Conservation (phyloP, 192 early-diverging fungal genomes). For the Linnemannia hyalina region DNA sequence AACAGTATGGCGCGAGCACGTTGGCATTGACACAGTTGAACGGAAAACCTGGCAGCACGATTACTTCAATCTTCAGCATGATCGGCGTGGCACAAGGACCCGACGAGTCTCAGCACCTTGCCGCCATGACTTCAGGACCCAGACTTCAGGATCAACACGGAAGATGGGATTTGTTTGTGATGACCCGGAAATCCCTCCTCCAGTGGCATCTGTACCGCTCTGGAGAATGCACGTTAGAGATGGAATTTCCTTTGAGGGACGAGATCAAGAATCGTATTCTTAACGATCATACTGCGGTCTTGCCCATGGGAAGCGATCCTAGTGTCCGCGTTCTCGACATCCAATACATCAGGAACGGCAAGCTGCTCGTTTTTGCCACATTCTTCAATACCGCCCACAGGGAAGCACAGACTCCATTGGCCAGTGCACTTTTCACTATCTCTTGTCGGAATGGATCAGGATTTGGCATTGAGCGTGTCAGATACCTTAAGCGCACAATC, state of each 20-base stretch:
- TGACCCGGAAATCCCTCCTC: slow-evolving; percentile 38
- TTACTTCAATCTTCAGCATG: slow-evolving; percentile 41
- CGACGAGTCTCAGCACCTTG: slow-evolving; percentile 37
- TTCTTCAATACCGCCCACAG: slow-evolving; percentile 31
- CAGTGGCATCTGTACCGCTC: slow-evolving; percentile 42
- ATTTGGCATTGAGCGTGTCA: slow-evolving; percentile 39
- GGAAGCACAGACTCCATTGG: slow-evolving; percentile 14
- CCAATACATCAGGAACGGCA: slow-evolving; percentile 42
- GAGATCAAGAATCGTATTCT: slow-evolving; percentile 33
- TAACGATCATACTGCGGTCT: slow-evolving; percentile 19
- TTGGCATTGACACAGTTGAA: slow-evolving; percentile 17
- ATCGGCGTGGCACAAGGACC: slow-evolving; percentile 36
- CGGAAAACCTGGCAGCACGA: slow-evolving; percentile 21
- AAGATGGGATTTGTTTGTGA: slow-evolving; percentile 42
- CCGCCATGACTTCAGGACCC: slow-evolving; percentile 44
- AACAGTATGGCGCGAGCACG: slow-evolving; percentile 23
- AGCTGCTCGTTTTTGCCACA: slow-evolving; percentile 30
- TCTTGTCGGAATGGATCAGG: slow-evolving; percentile 21
- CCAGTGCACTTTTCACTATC: slow-evolving; percentile 37
- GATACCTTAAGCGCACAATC: slow-evolving; percentile 41
- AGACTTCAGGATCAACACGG: slow-evolving; percentile 43
- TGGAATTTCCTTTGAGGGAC: slow-evolving; percentile 28
- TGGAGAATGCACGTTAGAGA: slow-evolving; percentile 32
- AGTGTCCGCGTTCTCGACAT: slow-evolving; percentile 39
- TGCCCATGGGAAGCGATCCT: slow-evolving; percentile 35